These are phyloP conservation scores for Phytopythium aichiense DNA, from an alignment of 352 stramenopile genomes.

Conservation along the genomic window DNA sequence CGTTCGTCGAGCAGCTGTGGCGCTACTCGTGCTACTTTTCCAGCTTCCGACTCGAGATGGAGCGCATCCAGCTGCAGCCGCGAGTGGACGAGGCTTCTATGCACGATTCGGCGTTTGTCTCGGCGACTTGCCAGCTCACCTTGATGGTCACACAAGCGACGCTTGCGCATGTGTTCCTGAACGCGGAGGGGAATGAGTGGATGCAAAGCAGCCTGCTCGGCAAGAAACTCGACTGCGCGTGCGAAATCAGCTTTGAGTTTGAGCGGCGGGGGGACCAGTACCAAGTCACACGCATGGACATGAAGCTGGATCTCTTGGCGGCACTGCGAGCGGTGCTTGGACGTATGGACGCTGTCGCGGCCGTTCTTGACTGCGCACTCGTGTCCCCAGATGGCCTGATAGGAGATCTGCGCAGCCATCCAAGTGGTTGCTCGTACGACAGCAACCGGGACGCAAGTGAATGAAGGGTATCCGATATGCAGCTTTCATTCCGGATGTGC, in stretches of 20 bases:
- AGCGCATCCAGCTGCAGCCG: constrained; percentile 12
- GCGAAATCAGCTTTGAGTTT: not conserved
- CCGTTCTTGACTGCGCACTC: constrained; percentile 8
- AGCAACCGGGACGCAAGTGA: not conserved
- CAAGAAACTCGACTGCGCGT: constrained; percentile 1
- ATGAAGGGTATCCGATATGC: too few species aligned
- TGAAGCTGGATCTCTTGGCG: constrained; percentile 9
- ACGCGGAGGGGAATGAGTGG: constrained; percentile 1
- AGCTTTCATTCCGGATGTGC: too few species aligned
- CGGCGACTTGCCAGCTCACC: constrained; percentile 6
- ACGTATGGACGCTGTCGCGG: constrained; percentile 2
- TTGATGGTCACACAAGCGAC: constrained; percentile 13
- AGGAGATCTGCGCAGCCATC: not conserved
- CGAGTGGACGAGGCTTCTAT: not conserved
- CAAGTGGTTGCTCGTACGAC: not conserved
- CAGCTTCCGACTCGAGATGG: constrained; percentile 22
- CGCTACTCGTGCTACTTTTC: constrained; percentile 18
- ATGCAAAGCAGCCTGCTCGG: constrained; percentile 10
- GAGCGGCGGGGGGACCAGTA: not conserved
- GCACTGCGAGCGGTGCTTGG: constrained; percentile 7
- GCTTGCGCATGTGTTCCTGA: constrained; percentile 10
- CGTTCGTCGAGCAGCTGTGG: constrained; percentile 20
- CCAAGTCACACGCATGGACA: constrained; percentile 5
- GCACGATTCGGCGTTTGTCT: constrained; percentile 10
- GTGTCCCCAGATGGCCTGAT: constrained; percentile 7